Evolutionary conservation across 805 yeast species (phyloP).

Genomic region (Wickerhamomyces silvicola): DNA sequence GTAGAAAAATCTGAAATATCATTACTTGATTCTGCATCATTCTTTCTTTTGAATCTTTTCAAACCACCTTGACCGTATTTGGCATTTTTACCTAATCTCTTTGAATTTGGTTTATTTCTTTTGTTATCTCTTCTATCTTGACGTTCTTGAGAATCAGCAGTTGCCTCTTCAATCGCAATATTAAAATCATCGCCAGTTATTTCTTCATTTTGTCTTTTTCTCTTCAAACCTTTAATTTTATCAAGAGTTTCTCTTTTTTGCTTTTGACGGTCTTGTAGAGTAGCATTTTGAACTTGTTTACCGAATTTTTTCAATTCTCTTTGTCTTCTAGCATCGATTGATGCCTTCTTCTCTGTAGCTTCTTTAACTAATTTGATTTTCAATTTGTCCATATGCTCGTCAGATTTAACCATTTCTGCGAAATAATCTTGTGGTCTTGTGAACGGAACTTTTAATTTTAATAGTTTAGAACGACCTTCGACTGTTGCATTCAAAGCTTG

Average conservation of each 20-base stretch:
- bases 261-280: slow-evolving; percentile 87
- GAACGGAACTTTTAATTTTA: slow-evolving; percentile 75
- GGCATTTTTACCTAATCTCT: slow-evolving; percentile 63
- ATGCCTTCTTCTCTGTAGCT: slow-evolving; percentile 77
- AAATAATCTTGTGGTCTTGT: slow-evolving; percentile 92
- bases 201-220: slow-evolving; percentile 76
- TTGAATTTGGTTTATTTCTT: slow-evolving; percentile 53
- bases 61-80: slow-evolving; percentile 76
- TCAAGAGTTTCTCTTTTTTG: slow-evolving; percentile 88
- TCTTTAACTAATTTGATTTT: slow-evolving; percentile 76
- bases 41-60: slow-evolving; percentile 66
- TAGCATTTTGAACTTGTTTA: slow-evolving; percentile 92
- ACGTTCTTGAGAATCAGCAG: slow-evolving; percentile 36
- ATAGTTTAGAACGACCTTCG: slow-evolving; percentile 58
- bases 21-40: slow-evolving; percentile 64
- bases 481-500: slow-evolving; percentile 85
- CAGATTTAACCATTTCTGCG: slow-evolving; percentile 98
- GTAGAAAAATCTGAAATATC: slow-evolving; percentile 55
- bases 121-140: slow-evolving; percentile 30
- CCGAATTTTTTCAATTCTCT: slow-evolving; percentile 94
- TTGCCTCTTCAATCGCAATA: slow-evolving; percentile 84
- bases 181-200: slow-evolving; percentile 72
- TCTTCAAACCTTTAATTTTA: slow-evolving; percentile 83
- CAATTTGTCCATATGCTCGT: slow-evolving; percentile 95
- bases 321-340: slow-evolving; percentile 91